Percentiles rank a stretch among this genome's conserved stretches.
Evolutionary conservation across 78 protist genomes (phyloP).

Genomic region (Dictyostelium intermedium): DNA sequence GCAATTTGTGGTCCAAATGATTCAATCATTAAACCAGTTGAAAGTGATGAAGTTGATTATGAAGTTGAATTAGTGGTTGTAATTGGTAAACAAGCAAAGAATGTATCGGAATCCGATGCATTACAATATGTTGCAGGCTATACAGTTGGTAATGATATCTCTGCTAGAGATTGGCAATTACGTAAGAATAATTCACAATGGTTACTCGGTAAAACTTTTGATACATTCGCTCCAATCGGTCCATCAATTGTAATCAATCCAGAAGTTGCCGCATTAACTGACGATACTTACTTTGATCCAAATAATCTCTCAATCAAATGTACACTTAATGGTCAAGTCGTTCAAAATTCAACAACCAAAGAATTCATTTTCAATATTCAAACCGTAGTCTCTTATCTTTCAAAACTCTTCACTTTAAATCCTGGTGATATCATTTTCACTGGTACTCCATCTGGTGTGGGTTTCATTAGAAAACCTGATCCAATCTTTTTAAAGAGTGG

Average conservation of each 20-base stretch:
- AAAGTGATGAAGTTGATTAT: constrained; percentile 64
- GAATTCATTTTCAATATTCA: constrained; percentile 68
- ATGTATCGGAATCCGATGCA: constrained; percentile 43
- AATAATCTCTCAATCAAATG: constrained; percentile 33
- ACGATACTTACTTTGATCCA: constrained; percentile 23
- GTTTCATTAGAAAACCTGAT: constrained; percentile 57
- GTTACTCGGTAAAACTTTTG: constrained; percentile 80
- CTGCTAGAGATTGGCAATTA: constrained; percentile 76
- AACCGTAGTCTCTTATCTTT: constrained; percentile 54
- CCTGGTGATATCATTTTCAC: constrained; percentile 83
- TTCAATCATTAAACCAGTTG: constrained; percentile 22
- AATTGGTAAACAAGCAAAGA: constrained; percentile 54
- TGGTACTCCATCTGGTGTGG: constrained; percentile 81
- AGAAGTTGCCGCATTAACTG: not conserved
- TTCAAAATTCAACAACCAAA: constrained; percentile 72
- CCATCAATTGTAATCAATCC: constrained; percentile 69
- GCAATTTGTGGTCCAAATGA: constrained; percentile 52
- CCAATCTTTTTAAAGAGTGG: constrained; percentile 69
- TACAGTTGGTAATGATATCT: constrained; percentile 79
- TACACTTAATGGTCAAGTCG: constrained; percentile 35
- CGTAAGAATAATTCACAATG: constrained; percentile 49
- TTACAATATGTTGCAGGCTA: constrained; percentile 67
- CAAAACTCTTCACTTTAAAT: constrained; percentile 27
- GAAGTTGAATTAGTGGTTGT: constrained; percentile 82
- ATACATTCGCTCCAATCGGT: constrained; percentile 83